A percentile compares a stretch with the other conserved stretches of the same genome.
Evolutionary conservation across 2,329 filamentous ascomycete genomes (phyloP).

Genomic region (Hymenoscyphus scutula): DNA sequence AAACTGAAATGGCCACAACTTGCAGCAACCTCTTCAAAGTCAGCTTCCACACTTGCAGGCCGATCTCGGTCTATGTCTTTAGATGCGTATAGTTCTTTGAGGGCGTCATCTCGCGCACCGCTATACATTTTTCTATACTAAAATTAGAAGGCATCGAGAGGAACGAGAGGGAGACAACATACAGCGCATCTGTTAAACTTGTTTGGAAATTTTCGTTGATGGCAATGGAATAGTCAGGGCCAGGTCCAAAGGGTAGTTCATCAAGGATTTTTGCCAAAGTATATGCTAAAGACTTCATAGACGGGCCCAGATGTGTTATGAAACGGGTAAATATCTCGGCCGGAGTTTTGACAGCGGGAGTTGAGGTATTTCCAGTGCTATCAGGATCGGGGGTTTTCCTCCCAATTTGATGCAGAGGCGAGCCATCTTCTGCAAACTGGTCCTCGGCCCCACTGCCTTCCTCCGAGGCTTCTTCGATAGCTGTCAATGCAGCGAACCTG

Average conservation of each 20-base stretch:
- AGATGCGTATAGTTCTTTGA: slow-evolving; percentile 76
- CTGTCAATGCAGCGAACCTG: slow-evolving; percentile 49
- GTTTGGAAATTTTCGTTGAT: slow-evolving; percentile 77
- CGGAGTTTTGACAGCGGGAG: slow-evolving; percentile 54
- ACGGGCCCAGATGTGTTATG: slow-evolving; percentile 83
- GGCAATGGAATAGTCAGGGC: slow-evolving; percentile 64
- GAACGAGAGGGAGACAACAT: slow-evolving; percentile 13
- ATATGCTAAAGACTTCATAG: slow-evolving; percentile 93
- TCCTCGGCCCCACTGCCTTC: slow-evolving; percentile 52
- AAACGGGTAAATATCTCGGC: slow-evolving; percentile 90
- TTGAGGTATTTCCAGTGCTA: background rate
- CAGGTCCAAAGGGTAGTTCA: slow-evolving; percentile 76
- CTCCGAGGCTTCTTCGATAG: slow-evolving; percentile 62
- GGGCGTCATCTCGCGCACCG: slow-evolving; percentile 68
- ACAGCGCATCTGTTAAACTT: slow-evolving; percentile 76
- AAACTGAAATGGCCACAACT: slow-evolving; percentile 97
- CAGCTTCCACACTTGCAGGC: slow-evolving; percentile 76
- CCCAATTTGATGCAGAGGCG: slow-evolving; percentile 21
- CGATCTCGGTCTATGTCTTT: slow-evolving; percentile 69
- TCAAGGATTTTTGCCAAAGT: slow-evolving; percentile 86
- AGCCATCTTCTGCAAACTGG: slow-evolving; percentile 8
- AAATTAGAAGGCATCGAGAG: slow-evolving; percentile 9
- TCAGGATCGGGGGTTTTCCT: slow-evolving; percentile 19
- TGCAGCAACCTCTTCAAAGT: slow-evolving; percentile 96
- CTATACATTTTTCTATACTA: slow-evolving; percentile 64